These are phyloP conservation scores for Leishmania arabica DNA, from an alignment of 208 protist species.

Conservation along the genomic window DNA sequence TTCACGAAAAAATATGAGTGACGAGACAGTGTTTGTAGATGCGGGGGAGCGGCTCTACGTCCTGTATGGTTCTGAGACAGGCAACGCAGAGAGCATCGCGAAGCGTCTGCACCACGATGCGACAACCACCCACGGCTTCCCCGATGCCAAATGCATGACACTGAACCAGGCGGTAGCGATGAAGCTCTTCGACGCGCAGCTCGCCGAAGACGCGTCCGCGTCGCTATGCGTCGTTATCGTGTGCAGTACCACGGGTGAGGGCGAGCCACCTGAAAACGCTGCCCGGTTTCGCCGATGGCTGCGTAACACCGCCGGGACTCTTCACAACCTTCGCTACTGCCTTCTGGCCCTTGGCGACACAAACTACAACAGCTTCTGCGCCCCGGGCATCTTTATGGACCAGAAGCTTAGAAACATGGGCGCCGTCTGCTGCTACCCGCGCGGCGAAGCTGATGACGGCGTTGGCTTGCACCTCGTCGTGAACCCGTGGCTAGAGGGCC, in stretches of 20 bases:
- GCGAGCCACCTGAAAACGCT: slow-evolving; percentile 78
- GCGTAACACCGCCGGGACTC: slow-evolving; percentile 39
- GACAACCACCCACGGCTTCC: slow-evolving; percentile 22
- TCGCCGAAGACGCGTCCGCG: slow-evolving; percentile 11
- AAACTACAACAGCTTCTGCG: slow-evolving; percentile 84
- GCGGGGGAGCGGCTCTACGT: slow-evolving; percentile 38
- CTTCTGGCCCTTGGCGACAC: slow-evolving; percentile 78
- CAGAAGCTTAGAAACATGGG: slow-evolving; percentile 52
- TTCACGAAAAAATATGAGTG: slow-evolving; percentile 12
- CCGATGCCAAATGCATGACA: slow-evolving; percentile 37
- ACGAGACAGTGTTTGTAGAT: neutral
- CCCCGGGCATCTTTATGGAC: slow-evolving; percentile 61
- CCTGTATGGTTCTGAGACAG: slow-evolving; percentile 69
- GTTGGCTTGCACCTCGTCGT: slow-evolving; percentile 68
- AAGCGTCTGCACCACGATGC: slow-evolving; percentile 54
- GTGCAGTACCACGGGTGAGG: slow-evolving; percentile 78
- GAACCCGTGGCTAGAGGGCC: slow-evolving; percentile 58
- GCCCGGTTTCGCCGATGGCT: slow-evolving; percentile 62
- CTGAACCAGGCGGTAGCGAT: slow-evolving; percentile 41
- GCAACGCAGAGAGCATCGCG: slow-evolving; percentile 69
- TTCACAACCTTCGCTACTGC: slow-evolving; percentile 46
- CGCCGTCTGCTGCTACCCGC: slow-evolving; percentile 49
- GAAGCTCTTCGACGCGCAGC: slow-evolving; percentile 43
- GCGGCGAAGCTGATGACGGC: slow-evolving; percentile 78
- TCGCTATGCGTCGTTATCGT: slow-evolving; percentile 64